Evolutionary conservation across 805 yeast species (phyloP).

Genomic region (Lipomyces oligophaga): DNA sequence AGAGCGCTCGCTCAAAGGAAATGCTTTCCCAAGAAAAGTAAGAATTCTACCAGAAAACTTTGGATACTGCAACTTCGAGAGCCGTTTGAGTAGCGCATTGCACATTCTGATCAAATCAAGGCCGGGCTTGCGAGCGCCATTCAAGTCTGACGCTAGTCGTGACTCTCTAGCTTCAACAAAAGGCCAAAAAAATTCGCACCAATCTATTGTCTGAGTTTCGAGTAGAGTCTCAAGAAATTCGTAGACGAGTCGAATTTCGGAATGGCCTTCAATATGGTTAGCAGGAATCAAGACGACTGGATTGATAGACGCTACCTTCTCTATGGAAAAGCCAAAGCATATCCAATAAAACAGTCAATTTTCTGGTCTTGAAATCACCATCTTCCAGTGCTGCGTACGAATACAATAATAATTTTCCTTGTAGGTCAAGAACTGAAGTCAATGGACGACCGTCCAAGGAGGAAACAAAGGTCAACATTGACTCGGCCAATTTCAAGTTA

Average conservation of each 20-base stretch:
- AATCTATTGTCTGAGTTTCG: conserved; percentile 36
- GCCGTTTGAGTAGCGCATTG: conserved; percentile 36
- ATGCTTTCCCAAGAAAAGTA: conserved; percentile 38
- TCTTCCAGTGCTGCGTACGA: conserved; percentile 14
- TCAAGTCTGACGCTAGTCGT: conserved; percentile 26
- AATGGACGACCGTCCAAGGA: background rate
- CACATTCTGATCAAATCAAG: conserved; percentile 38
- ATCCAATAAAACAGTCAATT: conserved; percentile 30
- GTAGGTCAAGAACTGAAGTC: conserved; percentile 1
- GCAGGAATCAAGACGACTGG: too few relatives aligned
- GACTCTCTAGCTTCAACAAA: conserved; percentile 35
- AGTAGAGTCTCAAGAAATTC: conserved; percentile 37
- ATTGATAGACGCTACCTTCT: too few relatives aligned
- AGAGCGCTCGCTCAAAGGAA: conserved; percentile 38
- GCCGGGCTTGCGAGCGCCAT: conserved; percentile 37
- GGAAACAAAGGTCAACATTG: too few relatives aligned
- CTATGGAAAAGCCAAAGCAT: conserved; percentile 7
- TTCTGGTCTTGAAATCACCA: background rate
- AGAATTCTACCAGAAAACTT: conserved; percentile 38
- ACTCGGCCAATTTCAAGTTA: too few relatives aligned
- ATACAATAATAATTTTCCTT: conserved; percentile 17
- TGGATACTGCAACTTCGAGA: conserved; percentile 37
- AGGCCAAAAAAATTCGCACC: conserved; percentile 39
- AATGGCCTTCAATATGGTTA: conserved; percentile 10
- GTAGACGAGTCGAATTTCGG: conserved; percentile 28